phyloP scores from a whole-genome alignment of 371 early-diverging fungal genomes.

The Actinomortierella wolfii region DNA sequence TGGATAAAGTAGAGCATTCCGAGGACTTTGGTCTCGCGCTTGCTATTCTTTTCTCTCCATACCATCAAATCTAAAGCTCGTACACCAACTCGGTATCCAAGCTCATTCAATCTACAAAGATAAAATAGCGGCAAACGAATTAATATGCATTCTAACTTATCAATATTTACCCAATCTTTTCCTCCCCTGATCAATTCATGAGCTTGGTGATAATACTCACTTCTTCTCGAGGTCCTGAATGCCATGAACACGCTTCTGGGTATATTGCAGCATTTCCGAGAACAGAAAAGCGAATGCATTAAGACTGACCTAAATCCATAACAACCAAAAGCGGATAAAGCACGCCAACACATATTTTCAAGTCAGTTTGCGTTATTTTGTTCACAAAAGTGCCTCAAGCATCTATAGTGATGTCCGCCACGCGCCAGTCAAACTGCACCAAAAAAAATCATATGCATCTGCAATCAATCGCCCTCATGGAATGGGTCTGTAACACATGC shows the following conservation, averaged over 20 bases:
- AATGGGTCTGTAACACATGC: constrained; percentile 40
- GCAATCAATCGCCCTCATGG: background rate
- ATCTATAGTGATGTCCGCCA: background rate
- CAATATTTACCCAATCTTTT: background rate
- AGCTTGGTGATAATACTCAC: constrained; percentile 46
- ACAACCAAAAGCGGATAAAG: background rate
- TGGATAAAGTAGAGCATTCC: constrained; percentile 90
- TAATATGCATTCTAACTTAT: constrained; percentile 6
- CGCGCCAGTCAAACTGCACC: background rate
- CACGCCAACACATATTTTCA: background rate
- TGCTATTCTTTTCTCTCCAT: constrained; percentile 84
- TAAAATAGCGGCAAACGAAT: background rate
- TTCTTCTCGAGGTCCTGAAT: constrained; percentile 94
- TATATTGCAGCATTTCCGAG: constrained; percentile 94
- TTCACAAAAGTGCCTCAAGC: background rate
- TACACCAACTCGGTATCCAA: constrained; percentile 93
- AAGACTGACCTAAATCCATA: constrained; percentile 71
- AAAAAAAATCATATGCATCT: constrained; percentile 1
- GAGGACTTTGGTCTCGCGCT: constrained; percentile 87
- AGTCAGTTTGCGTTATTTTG: background rate
- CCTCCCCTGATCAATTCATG: background rate
- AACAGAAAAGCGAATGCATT: constrained; percentile 90
- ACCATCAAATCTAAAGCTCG: constrained; percentile 84
- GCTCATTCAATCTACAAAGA: constrained; percentile 75
- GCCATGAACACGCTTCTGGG: constrained; percentile 91